These are phyloP conservation scores for Porodaedalea pini DNA, from an alignment of 1,284 basidiomycete genomes.

Conservation along the genomic window DNA sequence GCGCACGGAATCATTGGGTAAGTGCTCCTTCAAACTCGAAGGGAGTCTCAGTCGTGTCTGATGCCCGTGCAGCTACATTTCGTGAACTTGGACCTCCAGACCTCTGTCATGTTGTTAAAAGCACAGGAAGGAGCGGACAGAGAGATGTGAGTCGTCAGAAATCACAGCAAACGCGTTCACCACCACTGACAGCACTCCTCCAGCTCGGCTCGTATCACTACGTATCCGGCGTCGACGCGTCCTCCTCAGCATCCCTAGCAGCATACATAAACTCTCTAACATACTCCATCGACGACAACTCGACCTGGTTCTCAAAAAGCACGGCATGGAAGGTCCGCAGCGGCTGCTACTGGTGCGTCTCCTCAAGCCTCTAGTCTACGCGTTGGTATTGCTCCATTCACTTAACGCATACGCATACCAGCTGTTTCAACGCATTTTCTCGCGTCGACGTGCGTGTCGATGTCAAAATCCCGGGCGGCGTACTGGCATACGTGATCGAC, in stretches of 20 bases:
- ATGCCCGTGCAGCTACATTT: conserved; percentile 67
- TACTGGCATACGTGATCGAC: conserved; percentile 93
- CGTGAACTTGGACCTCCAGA: conserved; percentile 97
- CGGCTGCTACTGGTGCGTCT: conserved; percentile 87
- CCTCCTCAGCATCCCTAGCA: conserved; percentile 93
- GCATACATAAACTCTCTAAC: conserved; percentile 98
- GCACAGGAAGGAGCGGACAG: conserved; percentile 75
- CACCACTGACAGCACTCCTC: conserved; percentile 20
- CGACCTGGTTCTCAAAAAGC: conserved; percentile 90
- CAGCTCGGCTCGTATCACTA: conserved; percentile 93
- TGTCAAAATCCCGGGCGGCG: conserved; percentile 97
- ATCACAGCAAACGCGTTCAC: neutral
- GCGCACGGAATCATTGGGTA: conserved; percentile 89
- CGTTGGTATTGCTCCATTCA: too few relatives aligned
- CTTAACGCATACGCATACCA: too few relatives aligned
- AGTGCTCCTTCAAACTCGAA: conserved; percentile 32
- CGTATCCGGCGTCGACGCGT: conserved; percentile 95
- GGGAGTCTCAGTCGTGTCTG: conserved; percentile 24
- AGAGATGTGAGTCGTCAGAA: conserved; percentile 68
- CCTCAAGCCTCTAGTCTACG: too few relatives aligned
- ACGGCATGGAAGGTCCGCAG: conserved; percentile 89
- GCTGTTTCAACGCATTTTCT: conserved; percentile 98
- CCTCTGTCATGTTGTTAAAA: conserved; percentile 94
- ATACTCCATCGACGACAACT: conserved; percentile 89
- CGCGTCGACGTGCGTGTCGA: conserved; percentile 96